These are phyloP conservation scores for Coemansia sp. DNA, from an alignment of 192 early-diverging fungal genomes.

Conservation along the genomic window DNA sequence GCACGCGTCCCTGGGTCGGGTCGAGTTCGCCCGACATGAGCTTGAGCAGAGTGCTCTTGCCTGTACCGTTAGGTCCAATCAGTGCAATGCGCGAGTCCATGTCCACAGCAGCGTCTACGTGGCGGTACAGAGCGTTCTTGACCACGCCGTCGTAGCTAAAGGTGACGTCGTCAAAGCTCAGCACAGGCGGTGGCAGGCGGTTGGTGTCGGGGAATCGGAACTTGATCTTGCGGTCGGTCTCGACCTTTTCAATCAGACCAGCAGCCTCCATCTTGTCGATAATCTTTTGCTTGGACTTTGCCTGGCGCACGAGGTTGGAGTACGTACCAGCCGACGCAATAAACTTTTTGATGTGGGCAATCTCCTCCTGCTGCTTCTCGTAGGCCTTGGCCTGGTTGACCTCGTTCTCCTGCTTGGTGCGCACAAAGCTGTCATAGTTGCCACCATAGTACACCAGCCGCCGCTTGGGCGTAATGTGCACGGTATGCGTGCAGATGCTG, in stretches of 20 bases:
- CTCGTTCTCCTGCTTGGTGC: conserved; percentile 92
- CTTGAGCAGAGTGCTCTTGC: conserved; percentile 97
- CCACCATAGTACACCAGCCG: conserved; percentile 93
- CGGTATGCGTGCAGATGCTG: conserved; percentile 93
- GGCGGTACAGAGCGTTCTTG: conserved; percentile 80
- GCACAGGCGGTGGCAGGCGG: conserved; percentile 92
- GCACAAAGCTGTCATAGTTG: conserved; percentile 95
- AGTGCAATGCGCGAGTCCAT: conserved; percentile 98
- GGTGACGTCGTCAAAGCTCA: conserved; percentile 86
- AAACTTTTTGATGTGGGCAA: conserved; percentile 98
- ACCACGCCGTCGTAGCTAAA: conserved; percentile 89
- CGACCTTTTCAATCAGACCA: conserved; percentile 95
- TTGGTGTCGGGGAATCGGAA: conserved; percentile 86
- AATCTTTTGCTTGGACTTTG: conserved; percentile 99
- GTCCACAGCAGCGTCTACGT: conserved; percentile 92
- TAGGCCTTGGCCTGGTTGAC: conserved; percentile 99
- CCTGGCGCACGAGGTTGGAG: conserved; percentile 97
- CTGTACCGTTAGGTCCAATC: conserved; percentile 93
- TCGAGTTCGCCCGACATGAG: conserved; percentile 89
- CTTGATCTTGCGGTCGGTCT: conserved; percentile 68
- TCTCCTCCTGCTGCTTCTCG: conserved; percentile 98
- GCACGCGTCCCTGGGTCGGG: conserved; percentile 80
- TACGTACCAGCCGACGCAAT: conserved; percentile 99
- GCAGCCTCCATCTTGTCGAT: conserved; percentile 99
- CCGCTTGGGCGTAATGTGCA: conserved; percentile 87